phyloP scores from a whole-genome alignment of 257 asterid species.

The Echites panduratus region DNA sequence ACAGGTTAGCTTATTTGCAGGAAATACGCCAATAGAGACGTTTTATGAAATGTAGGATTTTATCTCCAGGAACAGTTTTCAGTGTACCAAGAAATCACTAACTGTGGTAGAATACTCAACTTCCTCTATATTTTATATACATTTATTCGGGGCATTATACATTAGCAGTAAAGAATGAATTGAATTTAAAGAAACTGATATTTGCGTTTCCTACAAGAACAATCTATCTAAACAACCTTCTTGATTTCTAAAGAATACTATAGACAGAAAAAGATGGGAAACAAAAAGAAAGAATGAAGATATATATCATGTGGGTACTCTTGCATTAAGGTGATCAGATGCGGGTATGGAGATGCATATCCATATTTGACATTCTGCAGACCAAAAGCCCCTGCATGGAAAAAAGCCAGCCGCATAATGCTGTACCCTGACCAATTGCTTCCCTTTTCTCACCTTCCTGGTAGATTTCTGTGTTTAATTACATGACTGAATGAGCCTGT shows the following conservation, averaged over 20 bases:
- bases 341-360: neutral
- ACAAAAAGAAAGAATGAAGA: neutral
- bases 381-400: neutral
- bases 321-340: neutral
- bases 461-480: neutral
- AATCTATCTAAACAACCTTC: constrained; percentile 8
- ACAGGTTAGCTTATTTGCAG: no score
- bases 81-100: neutral
- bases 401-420: neutral
- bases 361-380: neutral
- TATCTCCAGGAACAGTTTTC: neutral
- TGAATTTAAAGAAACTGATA: constrained; percentile 14
- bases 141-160: constrained; percentile 1
- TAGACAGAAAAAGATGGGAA: neutral
- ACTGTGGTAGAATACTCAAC: neutral
- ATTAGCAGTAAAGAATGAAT: constrained; percentile 20
- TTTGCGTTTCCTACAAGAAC: neutral
- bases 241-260: constrained; percentile 9
- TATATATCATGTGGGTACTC: constrained; percentile 2
- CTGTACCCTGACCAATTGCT: neutral
- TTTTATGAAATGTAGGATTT: neutral
- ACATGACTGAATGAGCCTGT: constrained; percentile 19
- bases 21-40: neutral
- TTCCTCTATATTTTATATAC: constrained; percentile 9
- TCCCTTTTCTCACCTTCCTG: neutral